These are phyloP conservation scores for Cornus florida DNA, from an alignment of 148 eudicot species.

Conservation along the genomic window DNA sequence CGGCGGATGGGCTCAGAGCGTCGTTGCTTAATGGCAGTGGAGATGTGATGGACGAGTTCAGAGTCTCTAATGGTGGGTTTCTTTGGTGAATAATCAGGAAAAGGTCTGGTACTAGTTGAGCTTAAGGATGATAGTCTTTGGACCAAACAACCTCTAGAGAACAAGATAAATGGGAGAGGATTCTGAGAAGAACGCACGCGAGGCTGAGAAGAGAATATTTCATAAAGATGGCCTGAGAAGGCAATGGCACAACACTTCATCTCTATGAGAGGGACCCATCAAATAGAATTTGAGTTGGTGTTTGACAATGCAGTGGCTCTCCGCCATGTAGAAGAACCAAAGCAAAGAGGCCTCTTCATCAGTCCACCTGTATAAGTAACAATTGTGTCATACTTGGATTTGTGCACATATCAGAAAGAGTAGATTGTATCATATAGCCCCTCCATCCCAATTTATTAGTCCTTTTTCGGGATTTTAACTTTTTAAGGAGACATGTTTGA, in stretches of 20 bases:
- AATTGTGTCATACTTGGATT: neutral
- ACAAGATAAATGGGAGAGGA: constrained; percentile 2
- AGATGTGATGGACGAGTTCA: constrained; percentile 63
- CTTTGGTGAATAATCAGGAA: constrained; percentile 77
- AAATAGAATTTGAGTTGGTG: constrained; percentile 19
- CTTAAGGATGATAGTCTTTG: constrained; percentile 33
- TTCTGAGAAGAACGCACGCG: constrained; percentile 17
- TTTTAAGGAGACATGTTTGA: too few species aligned
- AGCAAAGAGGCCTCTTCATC: constrained; percentile 24
- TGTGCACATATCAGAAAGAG: too few species aligned
- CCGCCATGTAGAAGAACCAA: constrained; percentile 35
- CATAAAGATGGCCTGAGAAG: constrained; percentile 26
- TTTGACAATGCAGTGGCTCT: constrained; percentile 11
- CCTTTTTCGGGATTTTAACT: too few species aligned
- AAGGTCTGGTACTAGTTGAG: constrained; percentile 49
- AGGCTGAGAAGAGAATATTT: constrained; percentile 21
- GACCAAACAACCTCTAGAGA: constrained; percentile 15
- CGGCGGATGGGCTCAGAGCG: constrained; percentile 53
- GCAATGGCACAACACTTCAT: constrained; percentile 51
- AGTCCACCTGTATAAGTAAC: constrained; percentile 14
- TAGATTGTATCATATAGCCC: too few species aligned
- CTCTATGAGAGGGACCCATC: constrained; percentile 41
- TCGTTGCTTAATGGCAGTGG: constrained; percentile 66
- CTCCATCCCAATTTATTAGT: too few species aligned
- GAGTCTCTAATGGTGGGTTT: constrained; percentile 66